phyloP scores from a whole-genome alignment of 2,329 filamentous ascomycete species.

The Xylariaceae sp. region DNA sequence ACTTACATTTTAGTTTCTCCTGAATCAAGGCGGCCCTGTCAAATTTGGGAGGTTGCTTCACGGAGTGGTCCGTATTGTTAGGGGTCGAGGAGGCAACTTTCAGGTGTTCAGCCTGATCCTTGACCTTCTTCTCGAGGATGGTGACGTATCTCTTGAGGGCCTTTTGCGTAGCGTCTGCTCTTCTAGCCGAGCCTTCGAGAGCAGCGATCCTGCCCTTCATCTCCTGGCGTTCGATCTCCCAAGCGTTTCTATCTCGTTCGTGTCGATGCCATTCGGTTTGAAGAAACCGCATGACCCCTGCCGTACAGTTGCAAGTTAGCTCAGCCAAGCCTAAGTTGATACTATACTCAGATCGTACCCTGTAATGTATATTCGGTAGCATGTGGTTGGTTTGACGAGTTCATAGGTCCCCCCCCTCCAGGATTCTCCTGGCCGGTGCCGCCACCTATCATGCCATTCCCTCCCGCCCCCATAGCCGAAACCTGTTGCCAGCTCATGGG shows the following conservation, averaged over 20 bases:
- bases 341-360: slow-evolving; percentile 38
- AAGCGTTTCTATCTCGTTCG: slow-evolving; percentile 94
- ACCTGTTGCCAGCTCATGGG: slow-evolving; percentile 43
- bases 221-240: slow-evolving; percentile 98
- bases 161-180: slow-evolving; percentile 85
- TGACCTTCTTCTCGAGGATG: slow-evolving; percentile 86
- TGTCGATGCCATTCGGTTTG: slow-evolving; percentile 99
- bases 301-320: slow-evolving; percentile 8
- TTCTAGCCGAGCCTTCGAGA: slow-evolving; percentile 85
- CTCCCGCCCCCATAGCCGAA: slow-evolving; percentile 45
- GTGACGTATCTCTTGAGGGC: slow-evolving; percentile 87
- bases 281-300: slow-evolving; percentile 97
- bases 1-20: slow-evolving; percentile 60
- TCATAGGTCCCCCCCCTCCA: slow-evolving; percentile 42
- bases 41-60: slow-evolving; percentile 43
- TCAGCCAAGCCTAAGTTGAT: background rate
- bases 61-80: slow-evolving; percentile 49
- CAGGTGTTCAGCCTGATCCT: slow-evolving; percentile 75
- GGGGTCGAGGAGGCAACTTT: slow-evolving; percentile 54
- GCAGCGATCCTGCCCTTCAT: slow-evolving; percentile 98
- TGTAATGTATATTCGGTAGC: slow-evolving; percentile 66
- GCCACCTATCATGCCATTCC: slow-evolving; percentile 48
- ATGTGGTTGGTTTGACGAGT: slow-evolving; percentile 52
- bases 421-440: slow-evolving; percentile 44
- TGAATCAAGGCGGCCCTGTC: slow-evolving; percentile 57